A percentile compares a stretch with the other conserved stretches of the same genome.
Evolutionary conservation across 441 rosid species (phyloP).

Genomic region (Bruguiera hainesii): DNA sequence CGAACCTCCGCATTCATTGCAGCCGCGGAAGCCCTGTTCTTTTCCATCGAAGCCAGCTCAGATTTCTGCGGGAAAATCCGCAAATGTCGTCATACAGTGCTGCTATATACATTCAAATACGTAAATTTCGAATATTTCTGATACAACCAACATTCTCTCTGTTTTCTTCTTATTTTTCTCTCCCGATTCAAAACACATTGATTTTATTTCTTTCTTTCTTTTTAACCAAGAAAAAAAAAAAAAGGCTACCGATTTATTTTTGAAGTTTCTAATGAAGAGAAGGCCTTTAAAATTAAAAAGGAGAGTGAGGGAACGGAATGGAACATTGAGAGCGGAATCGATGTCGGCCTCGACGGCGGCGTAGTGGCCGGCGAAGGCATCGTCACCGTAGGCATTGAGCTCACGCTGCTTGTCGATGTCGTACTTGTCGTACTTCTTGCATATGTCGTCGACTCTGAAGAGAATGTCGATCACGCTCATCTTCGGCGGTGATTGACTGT

Average conservation of each 20-base stretch:
- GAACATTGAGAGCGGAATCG: constrained; percentile 65
- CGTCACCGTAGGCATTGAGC: constrained; percentile 67
- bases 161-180: too few relatives aligned
- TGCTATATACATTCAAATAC: too few relatives aligned
- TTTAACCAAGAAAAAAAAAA: too few relatives aligned
- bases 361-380: constrained; percentile 76
- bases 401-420: constrained; percentile 81
- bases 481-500: not conserved
- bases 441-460: constrained; percentile 86
- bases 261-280: too few relatives aligned
- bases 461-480: constrained; percentile 90
- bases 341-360: constrained; percentile 63
- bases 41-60: constrained; percentile 63
- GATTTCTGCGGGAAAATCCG: constrained; percentile 48
- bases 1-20: constrained; percentile 86
- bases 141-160: too few relatives aligned
- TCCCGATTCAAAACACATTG: too few relatives aligned
- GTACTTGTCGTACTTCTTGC: constrained; percentile 84
- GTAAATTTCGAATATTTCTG: too few relatives aligned
- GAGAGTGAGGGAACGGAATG: not conserved
- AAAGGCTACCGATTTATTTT: too few relatives aligned
- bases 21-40: constrained; percentile 63
- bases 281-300: not conserved
- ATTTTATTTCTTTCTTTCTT: too few relatives aligned
- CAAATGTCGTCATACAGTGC: not conserved